Conservation (phyloP, 345 rosid genomes). For the Gossypium stocksii region DNA sequence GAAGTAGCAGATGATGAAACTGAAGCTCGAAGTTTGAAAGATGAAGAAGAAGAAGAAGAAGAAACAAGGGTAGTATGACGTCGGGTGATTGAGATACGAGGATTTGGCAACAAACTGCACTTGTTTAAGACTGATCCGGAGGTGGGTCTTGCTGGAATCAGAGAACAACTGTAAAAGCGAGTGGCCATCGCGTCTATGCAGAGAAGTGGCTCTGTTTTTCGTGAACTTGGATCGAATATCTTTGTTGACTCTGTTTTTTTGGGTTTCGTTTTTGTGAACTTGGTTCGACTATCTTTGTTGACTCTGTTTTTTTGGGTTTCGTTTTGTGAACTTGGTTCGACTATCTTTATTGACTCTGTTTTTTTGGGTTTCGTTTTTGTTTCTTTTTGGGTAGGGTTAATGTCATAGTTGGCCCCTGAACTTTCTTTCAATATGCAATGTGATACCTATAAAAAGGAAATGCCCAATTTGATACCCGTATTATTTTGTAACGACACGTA, state of each 20-base stretch:
- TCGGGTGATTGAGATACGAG: constrained; percentile 11
- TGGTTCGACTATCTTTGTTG: neutral
- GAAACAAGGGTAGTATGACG: neutral
- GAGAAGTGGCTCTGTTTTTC: neutral
- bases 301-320: too few species aligned
- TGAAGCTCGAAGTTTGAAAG: constrained; percentile 19
- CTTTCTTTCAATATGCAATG: too few species aligned
- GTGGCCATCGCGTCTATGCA: constrained; percentile 39
- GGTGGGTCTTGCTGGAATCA: constrained; percentile 17
- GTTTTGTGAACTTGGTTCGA: neutral
- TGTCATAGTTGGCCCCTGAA: too few species aligned
- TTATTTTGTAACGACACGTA: too few species aligned
- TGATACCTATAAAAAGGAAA: too few species aligned
- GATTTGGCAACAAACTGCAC: constrained; percentile 13
- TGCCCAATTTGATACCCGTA: too few species aligned
- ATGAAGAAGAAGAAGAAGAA: neutral
- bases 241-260: neutral
- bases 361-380: neutral
- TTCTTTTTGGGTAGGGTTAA: too few species aligned
- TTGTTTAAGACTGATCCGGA: constrained; percentile 14
- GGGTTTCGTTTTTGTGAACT: too few species aligned
- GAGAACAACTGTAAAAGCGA: constrained; percentile 22
- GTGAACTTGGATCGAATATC: neutral
- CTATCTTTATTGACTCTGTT: neutral
- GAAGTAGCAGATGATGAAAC: constrained; percentile 42